phyloP scores from a whole-genome alignment of 2,329 filamentous ascomycete species.

The Phialophora tarda region DNA sequence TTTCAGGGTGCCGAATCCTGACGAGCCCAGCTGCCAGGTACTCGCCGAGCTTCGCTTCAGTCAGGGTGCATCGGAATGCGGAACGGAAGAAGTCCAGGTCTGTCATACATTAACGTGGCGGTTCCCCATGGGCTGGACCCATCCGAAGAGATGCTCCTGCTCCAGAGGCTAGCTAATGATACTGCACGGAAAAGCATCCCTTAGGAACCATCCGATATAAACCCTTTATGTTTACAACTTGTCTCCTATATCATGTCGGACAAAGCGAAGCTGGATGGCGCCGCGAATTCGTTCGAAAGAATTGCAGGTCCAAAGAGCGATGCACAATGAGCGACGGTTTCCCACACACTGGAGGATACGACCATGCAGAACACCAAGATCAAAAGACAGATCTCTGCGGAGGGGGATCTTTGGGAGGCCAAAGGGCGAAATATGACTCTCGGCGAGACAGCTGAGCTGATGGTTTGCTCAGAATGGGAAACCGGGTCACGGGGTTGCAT shows the following conservation, averaged over 20 bases:
- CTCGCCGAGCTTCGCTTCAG: not conserved
- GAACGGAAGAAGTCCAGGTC: not conserved
- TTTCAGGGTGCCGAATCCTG: not conserved
- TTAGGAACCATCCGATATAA: not conserved
- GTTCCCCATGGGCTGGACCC: not conserved
- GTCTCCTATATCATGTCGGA: not conserved
- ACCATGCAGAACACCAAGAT: slow-evolving; percentile 8
- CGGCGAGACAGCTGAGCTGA: too few species aligned
- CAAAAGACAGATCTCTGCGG: not conserved
- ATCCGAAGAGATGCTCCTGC: not conserved
- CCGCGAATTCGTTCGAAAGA: not conserved
- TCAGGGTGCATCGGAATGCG: not conserved
- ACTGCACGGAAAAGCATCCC: not conserved
- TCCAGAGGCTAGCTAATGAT: not conserved
- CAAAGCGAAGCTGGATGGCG: not conserved
- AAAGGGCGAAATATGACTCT: not conserved
- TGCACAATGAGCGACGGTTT: not conserved
- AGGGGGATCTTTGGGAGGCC: not conserved
- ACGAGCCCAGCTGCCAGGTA: not conserved
- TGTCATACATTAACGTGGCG: not conserved
- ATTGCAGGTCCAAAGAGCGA: not conserved
- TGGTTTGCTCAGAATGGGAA: not conserved
- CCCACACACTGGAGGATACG: not conserved
- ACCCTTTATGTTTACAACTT: not conserved
- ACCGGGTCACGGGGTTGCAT: too few species aligned